Evolutionary conservation across 2,329 filamentous ascomycete species (phyloP).

Genomic region (Penicillium sp.): DNA sequence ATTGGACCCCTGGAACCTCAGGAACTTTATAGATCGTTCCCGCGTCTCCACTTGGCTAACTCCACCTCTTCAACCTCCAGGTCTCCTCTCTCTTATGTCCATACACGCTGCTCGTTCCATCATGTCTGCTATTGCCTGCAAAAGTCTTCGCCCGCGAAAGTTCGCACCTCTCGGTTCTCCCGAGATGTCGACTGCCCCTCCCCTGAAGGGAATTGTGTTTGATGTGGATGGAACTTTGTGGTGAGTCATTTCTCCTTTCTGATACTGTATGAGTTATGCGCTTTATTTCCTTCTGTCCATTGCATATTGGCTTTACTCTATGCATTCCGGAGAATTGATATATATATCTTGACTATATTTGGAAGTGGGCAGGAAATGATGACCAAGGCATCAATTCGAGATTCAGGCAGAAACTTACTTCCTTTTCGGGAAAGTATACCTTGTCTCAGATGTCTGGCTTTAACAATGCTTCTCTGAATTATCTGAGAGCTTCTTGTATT

Average conservation of each 20-base stretch:
- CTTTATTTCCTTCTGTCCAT: not conserved
- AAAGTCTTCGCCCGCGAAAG: constrained; percentile 36
- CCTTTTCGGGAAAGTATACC: not conserved
- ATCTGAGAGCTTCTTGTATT: not conserved
- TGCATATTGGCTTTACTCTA: not conserved
- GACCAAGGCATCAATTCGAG: not conserved
- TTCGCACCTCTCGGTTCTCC: constrained; percentile 52
- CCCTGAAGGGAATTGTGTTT: constrained; percentile 67
- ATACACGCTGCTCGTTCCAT: constrained; percentile 5
- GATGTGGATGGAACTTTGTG: constrained; percentile 94
- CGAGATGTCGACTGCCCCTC: constrained; percentile 37
- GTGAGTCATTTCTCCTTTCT: constrained; percentile 50
- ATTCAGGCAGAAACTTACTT: not conserved
- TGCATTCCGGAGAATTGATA: not conserved
- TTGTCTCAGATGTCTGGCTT: not conserved
- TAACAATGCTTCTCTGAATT: no score
- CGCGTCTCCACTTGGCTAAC: constrained; percentile 3
- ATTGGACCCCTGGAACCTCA: not conserved
- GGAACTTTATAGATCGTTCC: constrained; percentile 1
- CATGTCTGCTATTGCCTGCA: constrained; percentile 24
- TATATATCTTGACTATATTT: not conserved
- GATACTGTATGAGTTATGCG: not conserved
- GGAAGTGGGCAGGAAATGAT: not conserved
- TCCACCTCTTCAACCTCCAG: not conserved
- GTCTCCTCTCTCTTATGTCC: not conserved